Base-by-base conservation (phyloP, 768 basidiomycete genomes). In the Asterophora parasitica region DNA sequence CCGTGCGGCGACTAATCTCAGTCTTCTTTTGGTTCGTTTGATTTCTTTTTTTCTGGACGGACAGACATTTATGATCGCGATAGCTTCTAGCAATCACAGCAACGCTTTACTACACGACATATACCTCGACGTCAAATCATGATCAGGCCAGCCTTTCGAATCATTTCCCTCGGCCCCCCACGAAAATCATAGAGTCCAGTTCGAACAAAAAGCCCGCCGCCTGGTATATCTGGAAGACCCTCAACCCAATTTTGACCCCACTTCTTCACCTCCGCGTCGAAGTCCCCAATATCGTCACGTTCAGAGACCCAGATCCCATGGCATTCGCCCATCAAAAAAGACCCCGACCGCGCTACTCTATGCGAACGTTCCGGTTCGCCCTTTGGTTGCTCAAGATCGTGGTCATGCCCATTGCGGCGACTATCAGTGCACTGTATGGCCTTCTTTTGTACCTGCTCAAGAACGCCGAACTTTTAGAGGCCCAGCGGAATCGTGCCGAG, bases 381-480 rank as follows among this genome's bases (percentile, higher is more conserved):
- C 63, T 81, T n/a, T 90, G 90, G 83, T 64, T 90, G 19, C 54
- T 85, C 57, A 89, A 88, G 65, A 86, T 94, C 52, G 81, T 97
- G 63, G 70, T 91, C 2, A 65, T 93, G 0, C 95, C 95, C 0
- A 94, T 96, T 60, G 77, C 81, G 7, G 73, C 74, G 4, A 95
- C 94, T 0, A 88, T 86, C 6, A 67, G 76, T 19, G 64, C 77
- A 3, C 72, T 98, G 8, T 97, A 88, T 62, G 74, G 78, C 7
- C 66, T 98, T 9, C 71, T 95, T 7, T 72, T 91, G 9, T 93
- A 93, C 61, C 74, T 99, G 2, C 71, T 97, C 51, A 95, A 94
- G 69, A 85, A 95, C 54, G 82, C 91, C 0, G 93, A 99, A 49
- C 78, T 93, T 0, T 75, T 96, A 30, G 93, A 93, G 58, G 87